A percentile compares a stretch with the other conserved stretches of the same genome.
phyloP scores from a whole-genome alignment of 768 basidiomycete species.

The Lentinula raphanica region DNA sequence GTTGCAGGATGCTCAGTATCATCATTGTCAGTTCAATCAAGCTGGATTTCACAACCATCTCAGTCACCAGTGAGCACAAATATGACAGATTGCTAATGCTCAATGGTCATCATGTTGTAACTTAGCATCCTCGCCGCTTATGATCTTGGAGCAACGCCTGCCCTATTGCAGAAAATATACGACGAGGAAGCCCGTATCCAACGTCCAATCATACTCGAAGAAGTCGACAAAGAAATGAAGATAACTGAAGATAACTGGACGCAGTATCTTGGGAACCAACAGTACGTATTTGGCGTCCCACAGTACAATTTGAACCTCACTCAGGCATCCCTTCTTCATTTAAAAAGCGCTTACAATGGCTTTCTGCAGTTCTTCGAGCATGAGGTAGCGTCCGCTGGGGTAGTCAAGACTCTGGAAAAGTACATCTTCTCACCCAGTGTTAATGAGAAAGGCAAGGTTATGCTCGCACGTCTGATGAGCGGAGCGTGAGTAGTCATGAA shows the following conservation, averaged over 20 bases:
- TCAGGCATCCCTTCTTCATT: not conserved
- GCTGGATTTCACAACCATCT: slow-evolving; percentile 53
- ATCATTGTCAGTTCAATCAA: slow-evolving; percentile 46
- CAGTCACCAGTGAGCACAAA: slow-evolving; percentile 49
- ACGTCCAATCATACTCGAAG: slow-evolving; percentile 33
- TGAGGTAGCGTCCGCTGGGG: slow-evolving; percentile 33
- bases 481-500: slow-evolving; percentile 26
- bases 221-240: slow-evolving; percentile 27
- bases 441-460: slow-evolving; percentile 26
- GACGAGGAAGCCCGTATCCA: slow-evolving; percentile 33
- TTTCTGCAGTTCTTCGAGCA: slow-evolving; percentile 36
- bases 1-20: slow-evolving; percentile 38
- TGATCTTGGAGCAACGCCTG: slow-evolving; percentile 46
- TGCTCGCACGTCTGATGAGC: slow-evolving; percentile 30
- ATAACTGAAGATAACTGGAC: slow-evolving; percentile 44
- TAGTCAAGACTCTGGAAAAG: slow-evolving; percentile 35
- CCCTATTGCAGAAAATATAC: slow-evolving; percentile 44
- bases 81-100: not conserved
- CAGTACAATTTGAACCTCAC: not conserved
- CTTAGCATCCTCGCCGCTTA: slow-evolving; percentile 49
- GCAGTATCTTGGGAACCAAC: slow-evolving; percentile 42
- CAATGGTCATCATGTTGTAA: not conserved
- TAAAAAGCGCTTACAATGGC: slow-evolving; percentile 31
- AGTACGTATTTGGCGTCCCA: slow-evolving; percentile 23
- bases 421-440: slow-evolving; percentile 39